Conservation (phyloP, 1,284 basidiomycete genomes). For the Chalciporus sp. region DNA sequence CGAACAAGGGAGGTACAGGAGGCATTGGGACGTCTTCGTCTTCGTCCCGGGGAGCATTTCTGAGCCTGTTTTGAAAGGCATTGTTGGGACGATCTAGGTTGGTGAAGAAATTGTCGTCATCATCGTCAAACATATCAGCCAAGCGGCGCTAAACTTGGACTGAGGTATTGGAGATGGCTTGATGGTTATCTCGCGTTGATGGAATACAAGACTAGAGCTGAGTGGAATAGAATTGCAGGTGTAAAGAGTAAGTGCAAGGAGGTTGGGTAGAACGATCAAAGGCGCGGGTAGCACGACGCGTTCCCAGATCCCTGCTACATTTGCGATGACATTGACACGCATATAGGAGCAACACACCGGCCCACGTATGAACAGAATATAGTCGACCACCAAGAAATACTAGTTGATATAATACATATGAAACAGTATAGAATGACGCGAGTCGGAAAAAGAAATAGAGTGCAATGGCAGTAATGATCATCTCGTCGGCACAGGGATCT, state of each 20-base stretch:
- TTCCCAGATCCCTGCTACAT: no score
- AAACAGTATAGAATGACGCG: not conserved
- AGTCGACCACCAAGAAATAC: not conserved
- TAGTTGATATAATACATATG: constrained; percentile 18
- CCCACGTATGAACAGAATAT: not conserved
- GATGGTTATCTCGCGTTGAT: not conserved
- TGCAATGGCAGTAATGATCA: not conserved
- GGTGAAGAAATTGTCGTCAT: constrained; percentile 33
- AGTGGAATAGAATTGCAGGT: not conserved
- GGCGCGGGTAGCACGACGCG: not conserved
- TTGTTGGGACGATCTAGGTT: constrained; percentile 20
- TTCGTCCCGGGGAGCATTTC: constrained; percentile 23
- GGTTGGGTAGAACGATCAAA: not conserved
- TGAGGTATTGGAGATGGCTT: not conserved
- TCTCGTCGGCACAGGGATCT: not conserved
- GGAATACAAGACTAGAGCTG: not conserved
- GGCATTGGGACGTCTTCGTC: constrained; percentile 25
- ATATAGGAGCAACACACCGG: no score
- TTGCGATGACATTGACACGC: not conserved
- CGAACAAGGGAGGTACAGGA: constrained; percentile 13
- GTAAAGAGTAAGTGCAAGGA: not conserved
- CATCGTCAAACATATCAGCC: constrained; percentile 24
- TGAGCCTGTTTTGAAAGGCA: constrained; percentile 32
- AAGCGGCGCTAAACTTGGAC: no score
- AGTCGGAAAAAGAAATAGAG: not conserved